phyloP scores from a whole-genome alignment of 306 rosid genomes.

The Phaseolus lunatus region DNA sequence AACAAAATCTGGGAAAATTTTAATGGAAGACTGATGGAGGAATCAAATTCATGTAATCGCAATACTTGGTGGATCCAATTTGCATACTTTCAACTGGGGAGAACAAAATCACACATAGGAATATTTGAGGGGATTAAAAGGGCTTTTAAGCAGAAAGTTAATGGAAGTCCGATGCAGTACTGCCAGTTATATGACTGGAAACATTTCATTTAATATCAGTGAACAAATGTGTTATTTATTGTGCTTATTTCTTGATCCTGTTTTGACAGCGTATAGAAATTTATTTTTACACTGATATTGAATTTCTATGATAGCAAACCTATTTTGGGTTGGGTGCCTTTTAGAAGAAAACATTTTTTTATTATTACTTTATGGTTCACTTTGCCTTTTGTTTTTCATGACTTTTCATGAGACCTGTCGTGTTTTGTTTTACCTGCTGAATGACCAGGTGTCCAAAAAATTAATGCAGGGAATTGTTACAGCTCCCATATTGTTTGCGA shows the following conservation, averaged over 20 bases:
- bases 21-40: no score
- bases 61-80: no score
- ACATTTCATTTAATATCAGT: slow-evolving; percentile 1
- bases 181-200: slow-evolving; percentile 16
- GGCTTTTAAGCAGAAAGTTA: background rate
- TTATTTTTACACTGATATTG: slow-evolving; percentile 12
- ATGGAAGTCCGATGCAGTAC: no score
- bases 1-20: background rate
- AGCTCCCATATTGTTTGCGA: slow-evolving; percentile 92
- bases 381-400: slow-evolving; percentile 33
- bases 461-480: slow-evolving; percentile 85
- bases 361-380: background rate
- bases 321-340: background rate
- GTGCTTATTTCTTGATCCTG: slow-evolving; percentile 15
- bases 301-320: slow-evolving; percentile 6
- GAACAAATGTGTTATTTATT: background rate
- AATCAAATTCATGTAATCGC: background rate
- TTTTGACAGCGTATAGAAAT: slow-evolving; percentile 13
- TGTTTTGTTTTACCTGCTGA: slow-evolving; percentile 1
- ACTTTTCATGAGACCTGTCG: slow-evolving; percentile 4
- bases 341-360: background rate
- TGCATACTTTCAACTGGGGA: background rate
- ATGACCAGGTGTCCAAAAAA: slow-evolving; percentile 22
- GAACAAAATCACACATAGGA: background rate
- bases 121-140: background rate